These are phyloP conservation scores for Coemansia sp. DNA, from an alignment of 192 early-diverging fungal species.

Conservation along the genomic window DNA sequence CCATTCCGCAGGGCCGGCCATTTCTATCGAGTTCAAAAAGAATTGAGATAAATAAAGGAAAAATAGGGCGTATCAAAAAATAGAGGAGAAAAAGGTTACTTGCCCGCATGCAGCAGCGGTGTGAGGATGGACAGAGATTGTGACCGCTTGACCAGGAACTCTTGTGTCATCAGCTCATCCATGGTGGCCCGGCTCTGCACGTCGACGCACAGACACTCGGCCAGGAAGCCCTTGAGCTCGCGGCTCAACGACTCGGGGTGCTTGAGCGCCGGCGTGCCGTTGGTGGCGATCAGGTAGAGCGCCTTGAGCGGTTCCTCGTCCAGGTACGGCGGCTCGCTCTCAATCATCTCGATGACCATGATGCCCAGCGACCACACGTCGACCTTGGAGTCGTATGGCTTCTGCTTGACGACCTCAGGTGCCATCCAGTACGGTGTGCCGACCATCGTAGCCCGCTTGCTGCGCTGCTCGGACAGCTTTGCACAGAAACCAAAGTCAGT, in stretches of 20 bases:
- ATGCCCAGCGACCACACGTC: conserved; percentile 93
- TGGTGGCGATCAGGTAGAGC: conserved; percentile 94
- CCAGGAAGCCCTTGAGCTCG: conserved; percentile 84
- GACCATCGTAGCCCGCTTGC: conserved; percentile 84
- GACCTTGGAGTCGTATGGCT: conserved; percentile 75
- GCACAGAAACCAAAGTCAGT: conserved; percentile 97
- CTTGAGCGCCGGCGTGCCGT: conserved; percentile 90
- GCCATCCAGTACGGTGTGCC: conserved; percentile 93
- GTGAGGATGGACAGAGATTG: conserved; percentile 34
- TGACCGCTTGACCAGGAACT: conserved; percentile 49
- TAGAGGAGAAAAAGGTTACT: conserved; percentile 14
- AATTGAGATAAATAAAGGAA: neutral
- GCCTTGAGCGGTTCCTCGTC: conserved; percentile 94
- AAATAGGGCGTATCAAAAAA: neutral
- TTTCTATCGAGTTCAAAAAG: conserved; percentile 9
- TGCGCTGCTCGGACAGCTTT: conserved; percentile 78
- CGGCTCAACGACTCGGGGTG: conserved; percentile 77
- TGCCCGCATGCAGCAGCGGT: conserved; percentile 25
- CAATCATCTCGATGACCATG: conserved; percentile 98
- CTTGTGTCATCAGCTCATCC: conserved; percentile 76
- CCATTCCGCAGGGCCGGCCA: conserved; percentile 92
- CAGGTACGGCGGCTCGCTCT: conserved; percentile 93
- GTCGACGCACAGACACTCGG: conserved; percentile 83
- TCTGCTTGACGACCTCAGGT: conserved; percentile 81
- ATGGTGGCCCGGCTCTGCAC: conserved; percentile 77